Evolutionary conservation across 352 stramenopile species (phyloP), one percentile per base, ranked within the genome.

Genomic region (Phytophthora fragariaefolia): DNA sequence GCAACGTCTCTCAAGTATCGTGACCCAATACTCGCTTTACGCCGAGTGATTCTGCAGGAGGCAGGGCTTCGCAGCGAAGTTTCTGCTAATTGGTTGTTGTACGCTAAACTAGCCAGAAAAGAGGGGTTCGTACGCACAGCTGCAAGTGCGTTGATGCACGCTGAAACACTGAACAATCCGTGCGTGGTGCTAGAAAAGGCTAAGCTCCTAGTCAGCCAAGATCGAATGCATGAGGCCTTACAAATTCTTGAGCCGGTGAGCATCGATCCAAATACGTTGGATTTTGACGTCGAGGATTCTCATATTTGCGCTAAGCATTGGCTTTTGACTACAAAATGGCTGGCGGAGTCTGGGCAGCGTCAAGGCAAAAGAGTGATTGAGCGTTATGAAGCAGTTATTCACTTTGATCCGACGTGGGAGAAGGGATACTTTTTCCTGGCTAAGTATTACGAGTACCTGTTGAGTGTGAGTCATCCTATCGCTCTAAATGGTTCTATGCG

Each of bases 261-360:
- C 56, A 89, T 96, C 24, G 87, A 95, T 45, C 74, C 83, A 7
- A 79, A 83, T 12, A 91, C 82, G 38, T 58, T 96, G 23, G 83
- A 92, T 24, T 92, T 83, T 66, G 75, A 91, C 23, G 81, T 92
- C 2, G 85, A 92, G 45, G 85, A 96, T 30, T 72, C 73, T 23
- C 83, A 88, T 36, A 87, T 87, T 32, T 86, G 77, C 69, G 92
- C 92, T 30, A 96, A 96, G 27, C 93, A 88, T 27, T 71, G 99
- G 20, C 80, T 99, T 6, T 80, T 98, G 36, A 87, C 95, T 9
- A 99, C 97, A 1, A 96, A 98, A 54, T 99, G 96, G 96, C 98
- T 98, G 82, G 93, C 98, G 68, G 92, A 97, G 56, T 97, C 87
- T 18, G 95, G 96, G 0, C 82, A 99, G 59, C 95, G 97, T 53